Conservation (phyloP, 345 rosid genomes). For the Eucalyptus camaldulensis region DNA sequence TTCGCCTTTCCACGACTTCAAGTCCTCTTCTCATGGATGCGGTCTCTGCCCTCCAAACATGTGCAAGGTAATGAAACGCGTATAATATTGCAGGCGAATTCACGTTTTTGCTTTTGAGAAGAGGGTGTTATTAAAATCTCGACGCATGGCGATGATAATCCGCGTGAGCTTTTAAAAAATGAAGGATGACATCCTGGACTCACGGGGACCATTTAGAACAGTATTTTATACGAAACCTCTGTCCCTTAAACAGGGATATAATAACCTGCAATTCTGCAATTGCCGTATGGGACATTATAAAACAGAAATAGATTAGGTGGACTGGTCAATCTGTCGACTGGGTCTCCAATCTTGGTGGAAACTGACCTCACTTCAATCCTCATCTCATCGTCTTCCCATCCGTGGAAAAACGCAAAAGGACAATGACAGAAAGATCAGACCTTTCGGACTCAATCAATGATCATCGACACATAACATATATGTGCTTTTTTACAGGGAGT, state of each 20-base stretch:
- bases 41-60: slow-evolving; percentile 75
- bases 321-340: not conserved
- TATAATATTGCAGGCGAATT: not conserved
- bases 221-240: not conserved
- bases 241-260: not conserved
- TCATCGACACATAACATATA: not conserved
- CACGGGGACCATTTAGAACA: not conserved
- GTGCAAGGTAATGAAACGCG: slow-evolving; percentile 60
- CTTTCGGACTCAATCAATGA: not conserved
- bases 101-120: not conserved
- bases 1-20: slow-evolving; percentile 53
- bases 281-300: not conserved
- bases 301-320: not conserved
- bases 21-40: slow-evolving; percentile 54
- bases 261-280: not conserved
- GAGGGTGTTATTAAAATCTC: not conserved
- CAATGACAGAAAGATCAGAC: not conserved
- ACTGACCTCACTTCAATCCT: not conserved
- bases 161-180: not conserved
- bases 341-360: not conserved
- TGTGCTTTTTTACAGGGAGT: slow-evolving; percentile 20
- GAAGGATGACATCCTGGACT: not conserved
- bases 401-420: not conserved
- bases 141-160: not conserved
- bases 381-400: not conserved